Evolutionary conservation across 306 rosid species (phyloP), one percentile per base, ranked within the genome.

Genomic region (Chamaecrista fasciculata): DNA sequence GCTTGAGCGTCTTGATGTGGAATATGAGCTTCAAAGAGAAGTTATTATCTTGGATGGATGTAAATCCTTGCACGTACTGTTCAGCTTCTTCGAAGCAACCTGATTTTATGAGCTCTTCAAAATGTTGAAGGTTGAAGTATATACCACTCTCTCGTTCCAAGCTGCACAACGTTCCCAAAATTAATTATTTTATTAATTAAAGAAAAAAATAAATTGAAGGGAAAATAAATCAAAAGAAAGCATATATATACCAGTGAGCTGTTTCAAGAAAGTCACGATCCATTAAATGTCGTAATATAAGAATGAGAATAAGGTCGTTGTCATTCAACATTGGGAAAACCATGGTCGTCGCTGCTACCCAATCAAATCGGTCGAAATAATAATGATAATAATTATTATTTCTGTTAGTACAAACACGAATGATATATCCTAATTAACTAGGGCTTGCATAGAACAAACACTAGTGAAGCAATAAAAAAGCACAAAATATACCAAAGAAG

Each of bases 21-120:
- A 65, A 80, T 2, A 70, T 8, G 4, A 44, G n/a, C 4, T 11
- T 66, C 2, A 47, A 23, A 0, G 80, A 66, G 53, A 3, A 11
- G 6, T 14, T 18, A 56, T 80, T 80, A 14, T 80, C 84, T 1
- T 36, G 33, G 1, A 66, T n/a, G 0, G 16, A 4, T 2, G 71
- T 80, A 62, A 80, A 80, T 20, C 78, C 78, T 0, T 7, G 5
- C 0, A 75, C 1, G 28, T 80, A 75, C 2, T 65, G 47, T 6
- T 75, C 74, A 0, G 78, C 80, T 1, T 53, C 70, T 0, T 80
- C 75, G 23, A 65, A 65, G 3, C 11, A 23, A 12, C 78, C 70
- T 3, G 10, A 21, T 11, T 40, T 0, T 19, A 75, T 66, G 6
- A 62, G 25, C 40, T 43, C 62, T 20, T 50, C 71, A 5, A 70